A percentile compares a stretch with the other conserved stretches of the same genome.
Evolutionary conservation across 2,329 filamentous ascomycete species (phyloP).

Genomic region (Colletotrichum simmondsii): DNA sequence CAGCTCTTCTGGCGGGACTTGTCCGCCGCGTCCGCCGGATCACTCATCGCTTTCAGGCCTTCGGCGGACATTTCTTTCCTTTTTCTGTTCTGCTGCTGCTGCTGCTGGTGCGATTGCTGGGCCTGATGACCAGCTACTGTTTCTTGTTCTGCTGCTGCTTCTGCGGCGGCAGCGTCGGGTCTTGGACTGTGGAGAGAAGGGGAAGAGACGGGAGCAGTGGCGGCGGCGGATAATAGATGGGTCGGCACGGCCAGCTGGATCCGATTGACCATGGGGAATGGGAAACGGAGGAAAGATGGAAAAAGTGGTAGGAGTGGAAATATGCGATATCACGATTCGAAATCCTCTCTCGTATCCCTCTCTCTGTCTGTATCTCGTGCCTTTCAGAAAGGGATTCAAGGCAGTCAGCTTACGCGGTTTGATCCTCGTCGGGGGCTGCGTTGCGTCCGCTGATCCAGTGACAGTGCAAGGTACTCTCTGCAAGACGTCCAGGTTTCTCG

Average conservation of each 20-base stretch:
- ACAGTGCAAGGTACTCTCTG: background rate
- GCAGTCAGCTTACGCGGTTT: background rate
- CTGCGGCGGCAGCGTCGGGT: background rate
- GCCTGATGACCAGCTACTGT: background rate
- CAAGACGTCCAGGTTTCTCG: background rate
- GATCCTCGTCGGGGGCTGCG: background rate
- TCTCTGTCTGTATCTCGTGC: background rate
- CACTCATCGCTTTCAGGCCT: background rate
- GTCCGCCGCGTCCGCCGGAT: constrained; percentile 36
- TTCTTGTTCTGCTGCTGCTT: too few relatives aligned
- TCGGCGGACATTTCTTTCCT: constrained; percentile 5
- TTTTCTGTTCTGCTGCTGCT: background rate
- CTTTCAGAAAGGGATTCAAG: background rate
- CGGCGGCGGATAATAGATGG: background rate
- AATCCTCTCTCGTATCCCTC: background rate
- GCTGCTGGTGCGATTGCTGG: background rate
- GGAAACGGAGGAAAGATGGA: background rate
- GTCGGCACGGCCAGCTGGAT: background rate
- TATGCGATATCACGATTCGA: background rate
- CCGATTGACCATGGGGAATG: background rate
- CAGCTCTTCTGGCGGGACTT: constrained; percentile 63
- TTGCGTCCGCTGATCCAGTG: background rate
- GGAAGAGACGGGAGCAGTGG: background rate
- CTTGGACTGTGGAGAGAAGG: background rate
- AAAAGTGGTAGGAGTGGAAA: background rate